A percentile compares a stretch with the other conserved stretches of the same genome.
These are phyloP conservation scores for Picea glauca DNA, from an alignment of 75 land plant species.

Conservation along the genomic window DNA sequence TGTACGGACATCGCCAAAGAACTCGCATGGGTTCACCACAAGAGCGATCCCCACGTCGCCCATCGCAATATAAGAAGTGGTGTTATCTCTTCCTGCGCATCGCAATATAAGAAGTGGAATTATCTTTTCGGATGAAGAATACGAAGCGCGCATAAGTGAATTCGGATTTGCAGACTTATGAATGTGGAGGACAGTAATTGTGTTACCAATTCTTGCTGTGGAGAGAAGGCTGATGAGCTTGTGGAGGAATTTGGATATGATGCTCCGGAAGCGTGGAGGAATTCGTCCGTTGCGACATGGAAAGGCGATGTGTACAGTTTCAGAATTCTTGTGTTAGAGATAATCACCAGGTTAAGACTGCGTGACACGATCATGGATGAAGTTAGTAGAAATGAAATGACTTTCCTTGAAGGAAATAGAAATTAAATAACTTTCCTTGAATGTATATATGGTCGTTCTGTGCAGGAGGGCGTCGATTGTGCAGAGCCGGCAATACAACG, in stretches of 20 bases:
- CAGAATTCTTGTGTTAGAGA: constrained; percentile 62
- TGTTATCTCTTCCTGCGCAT: too few relatives aligned
- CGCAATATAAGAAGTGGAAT: too few relatives aligned
- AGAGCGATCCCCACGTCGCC: too few relatives aligned
- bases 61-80: too few relatives aligned
- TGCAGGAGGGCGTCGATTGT: too few relatives aligned
- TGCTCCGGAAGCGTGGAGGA: constrained; percentile 82
- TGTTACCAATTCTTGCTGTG: constrained; percentile 69
- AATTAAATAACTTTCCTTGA: too few relatives aligned
- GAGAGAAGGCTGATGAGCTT: constrained; percentile 67
- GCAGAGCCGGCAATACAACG: too few relatives aligned
- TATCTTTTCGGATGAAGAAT: too few relatives aligned
- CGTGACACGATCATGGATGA: constrained; percentile 91
- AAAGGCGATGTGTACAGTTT: constrained; percentile 95
- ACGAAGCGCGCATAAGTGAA: constrained; percentile 26
- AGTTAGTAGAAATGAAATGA: constrained; percentile 60
- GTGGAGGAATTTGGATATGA: constrained; percentile 80
- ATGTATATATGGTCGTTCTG: too few relatives aligned
- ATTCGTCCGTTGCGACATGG: constrained; percentile 78
- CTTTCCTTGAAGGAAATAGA: too few relatives aligned
- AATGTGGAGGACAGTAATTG: constrained; percentile 69
- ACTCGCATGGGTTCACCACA: too few relatives aligned
- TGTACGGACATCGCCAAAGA: too few relatives aligned
- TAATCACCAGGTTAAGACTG: constrained; percentile 4
- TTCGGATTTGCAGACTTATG: constrained; percentile 92